Conservation (phyloP, 345 rosid genomes). For the Gossypium mustelinum region DNA sequence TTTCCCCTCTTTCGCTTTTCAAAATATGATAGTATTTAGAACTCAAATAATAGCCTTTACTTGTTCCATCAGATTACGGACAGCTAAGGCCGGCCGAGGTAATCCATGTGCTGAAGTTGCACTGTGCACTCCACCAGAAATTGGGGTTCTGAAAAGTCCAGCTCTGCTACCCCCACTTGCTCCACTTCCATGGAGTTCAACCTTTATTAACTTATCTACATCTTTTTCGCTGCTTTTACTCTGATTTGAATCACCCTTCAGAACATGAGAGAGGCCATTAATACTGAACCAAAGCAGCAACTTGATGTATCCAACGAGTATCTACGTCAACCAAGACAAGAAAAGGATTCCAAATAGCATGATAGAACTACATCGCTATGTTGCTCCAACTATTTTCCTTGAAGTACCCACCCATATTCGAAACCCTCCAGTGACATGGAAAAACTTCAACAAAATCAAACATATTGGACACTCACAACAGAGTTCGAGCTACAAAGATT, state of each 20-base stretch:
- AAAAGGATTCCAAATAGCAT: constrained; percentile 10
- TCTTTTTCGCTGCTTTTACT: constrained; percentile 30
- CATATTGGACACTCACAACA: not conserved
- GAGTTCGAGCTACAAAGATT: no score
- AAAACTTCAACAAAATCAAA: not conserved
- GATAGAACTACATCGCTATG: not conserved
- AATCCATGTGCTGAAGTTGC: constrained; percentile 97
- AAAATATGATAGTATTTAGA: constrained; percentile 8
- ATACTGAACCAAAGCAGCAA: constrained; percentile 31
- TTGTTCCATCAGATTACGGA: constrained; percentile 97
- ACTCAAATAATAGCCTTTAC: constrained; percentile 30
- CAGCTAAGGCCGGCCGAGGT: constrained; percentile 91
- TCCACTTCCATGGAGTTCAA: constrained; percentile 47
- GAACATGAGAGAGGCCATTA: constrained; percentile 39
- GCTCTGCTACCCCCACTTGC: constrained; percentile 72
- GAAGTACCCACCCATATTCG: not conserved
- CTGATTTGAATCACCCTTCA: constrained; percentile 51
- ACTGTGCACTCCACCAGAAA: constrained; percentile 97
- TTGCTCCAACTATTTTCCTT: not conserved
- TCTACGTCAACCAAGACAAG: constrained; percentile 16
- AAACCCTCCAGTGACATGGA: not conserved
- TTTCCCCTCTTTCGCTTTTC: not conserved
- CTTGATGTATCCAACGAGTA: constrained; percentile 27
- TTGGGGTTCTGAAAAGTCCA: constrained; percentile 95
- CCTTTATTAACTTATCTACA: constrained; percentile 36